A percentile compares a stretch with the other conserved stretches of the same genome.
phyloP scores from a whole-genome alignment of 2,329 filamentous ascomycete genomes.

The Claviceps maximensis region DNA sequence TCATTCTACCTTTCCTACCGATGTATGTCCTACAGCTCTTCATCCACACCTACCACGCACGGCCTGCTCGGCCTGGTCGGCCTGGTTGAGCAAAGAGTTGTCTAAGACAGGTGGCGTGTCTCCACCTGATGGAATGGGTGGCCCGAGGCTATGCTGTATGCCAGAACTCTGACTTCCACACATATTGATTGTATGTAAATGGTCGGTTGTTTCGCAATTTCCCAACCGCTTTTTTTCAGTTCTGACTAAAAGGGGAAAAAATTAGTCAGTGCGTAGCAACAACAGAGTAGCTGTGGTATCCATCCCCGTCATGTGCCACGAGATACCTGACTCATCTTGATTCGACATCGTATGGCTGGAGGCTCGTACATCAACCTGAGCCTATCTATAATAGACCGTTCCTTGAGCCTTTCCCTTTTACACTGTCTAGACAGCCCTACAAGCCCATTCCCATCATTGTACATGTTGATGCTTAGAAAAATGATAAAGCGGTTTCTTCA shows the following conservation, averaged over 20 bases:
- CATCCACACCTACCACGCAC: no score
- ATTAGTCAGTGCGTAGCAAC: not conserved
- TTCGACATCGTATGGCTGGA: not conserved
- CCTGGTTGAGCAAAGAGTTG: not conserved
- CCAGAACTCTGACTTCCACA: no score
- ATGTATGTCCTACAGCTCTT: no score
- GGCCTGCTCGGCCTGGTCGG: not conserved
- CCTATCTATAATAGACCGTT: not conserved
- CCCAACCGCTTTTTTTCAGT: not conserved
- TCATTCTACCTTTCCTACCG: no score
- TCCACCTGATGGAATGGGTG: constrained; percentile 1
- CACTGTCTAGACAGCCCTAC: not conserved
- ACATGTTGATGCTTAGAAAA: not conserved
- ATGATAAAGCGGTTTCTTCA: not conserved
- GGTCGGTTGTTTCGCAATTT: not conserved
- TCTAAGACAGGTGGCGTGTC: constrained; percentile 2
- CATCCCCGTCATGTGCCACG: not conserved
- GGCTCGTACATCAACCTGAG: not conserved
- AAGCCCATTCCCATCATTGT: not conserved
- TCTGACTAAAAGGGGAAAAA: not conserved
- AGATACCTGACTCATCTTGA: not conserved
- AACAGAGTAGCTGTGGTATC: not conserved
- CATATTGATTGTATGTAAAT: not conserved
- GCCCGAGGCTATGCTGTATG: not conserved
- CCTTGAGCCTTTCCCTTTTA: not conserved